Base-by-base conservation (phyloP, 495 filamentous ascomycete genomes). In the Lophiotrema nucula region DNA sequence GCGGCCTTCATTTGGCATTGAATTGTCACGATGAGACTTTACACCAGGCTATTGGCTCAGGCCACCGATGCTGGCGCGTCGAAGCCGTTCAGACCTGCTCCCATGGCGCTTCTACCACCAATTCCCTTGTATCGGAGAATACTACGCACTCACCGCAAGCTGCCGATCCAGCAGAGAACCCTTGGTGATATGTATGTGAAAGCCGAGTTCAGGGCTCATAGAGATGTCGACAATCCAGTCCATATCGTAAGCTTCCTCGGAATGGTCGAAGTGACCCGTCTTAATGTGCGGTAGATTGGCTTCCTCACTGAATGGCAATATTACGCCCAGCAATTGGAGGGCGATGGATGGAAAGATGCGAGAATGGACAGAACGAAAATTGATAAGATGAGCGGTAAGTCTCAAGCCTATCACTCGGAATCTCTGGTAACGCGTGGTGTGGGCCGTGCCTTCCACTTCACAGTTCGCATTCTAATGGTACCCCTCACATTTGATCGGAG, bases 231-330 rank as follows among this genome's bases (percentile, higher is more conserved):
- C 53, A 97, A 97, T 66, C 95, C 95, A 0, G 80, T 88, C 37
- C 92, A 97, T 68, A 83, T 98, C 72, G 90, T 96, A 79, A 38
- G 82, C 71, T 45, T 26, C 15, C 25, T 16, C 21, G 16, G 3
- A 13, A 27, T 10, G 5, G 11, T 24, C 18, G 31, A 22, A 38
- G 5, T 23, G 15, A 8, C 31, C 16, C 19, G 4, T n/a, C 15
- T 18, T 12, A 22, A 28, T 19, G 37, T 26, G 52, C 27, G 28
- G 33, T 51, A 95, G 91, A 87, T 97, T 60, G 93, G 93, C 2
- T 98, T 98, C 68, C 76, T 97, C 64, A 92, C 88, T 0, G 91
- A 97, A 73, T 98, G 93, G 93, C 93, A 97, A 69, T 70, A 88
- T 26, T 98, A 97, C 67, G 92, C 89, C 10, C 92, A 98, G 70